These are phyloP conservation scores for Zanthoxylum bungeanum DNA, from an alignment of 345 rosid species.

Conservation along the genomic window DNA sequence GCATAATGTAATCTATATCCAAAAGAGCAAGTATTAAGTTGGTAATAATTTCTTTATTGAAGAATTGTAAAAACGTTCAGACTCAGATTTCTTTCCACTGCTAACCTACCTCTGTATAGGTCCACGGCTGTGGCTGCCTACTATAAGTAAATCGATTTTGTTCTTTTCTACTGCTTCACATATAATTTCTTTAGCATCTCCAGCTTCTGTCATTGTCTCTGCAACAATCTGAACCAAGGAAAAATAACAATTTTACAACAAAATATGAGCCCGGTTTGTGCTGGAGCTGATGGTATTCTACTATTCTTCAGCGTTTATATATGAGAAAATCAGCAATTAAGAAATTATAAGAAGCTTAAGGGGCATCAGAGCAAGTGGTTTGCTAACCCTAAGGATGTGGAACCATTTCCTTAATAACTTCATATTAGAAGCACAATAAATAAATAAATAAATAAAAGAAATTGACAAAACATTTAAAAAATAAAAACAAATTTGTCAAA, in stretches of 20 bases:
- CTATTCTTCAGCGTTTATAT: no score
- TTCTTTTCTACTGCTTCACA: constrained; percentile 48
- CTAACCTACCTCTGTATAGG: constrained; percentile 60
- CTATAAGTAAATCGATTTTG: constrained; percentile 36
- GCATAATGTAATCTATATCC: neutral
- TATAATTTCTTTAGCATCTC: constrained; percentile 46
- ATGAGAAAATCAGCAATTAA: neutral
- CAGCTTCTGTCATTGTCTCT: constrained; percentile 39
- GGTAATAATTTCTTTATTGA: neutral
- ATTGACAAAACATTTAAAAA: no score
- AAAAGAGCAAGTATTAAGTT: neutral
- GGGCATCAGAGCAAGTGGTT: neutral
- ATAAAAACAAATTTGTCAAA: neutral
- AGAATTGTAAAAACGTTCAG: no score
- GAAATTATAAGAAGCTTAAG: neutral
- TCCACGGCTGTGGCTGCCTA: constrained; percentile 58
- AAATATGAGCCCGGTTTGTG: neutral
- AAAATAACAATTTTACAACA: neutral
- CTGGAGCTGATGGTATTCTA: no score
- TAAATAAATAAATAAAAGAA: no score
- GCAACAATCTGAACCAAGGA: constrained; percentile 42
- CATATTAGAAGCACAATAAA: neutral
- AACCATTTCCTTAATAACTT: no score
- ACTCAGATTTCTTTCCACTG: no score
- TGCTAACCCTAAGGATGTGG: no score